Percentiles rank a stretch among this genome's conserved stretches.
Evolutionary conservation across 2,329 filamentous ascomycete species (phyloP).

Genomic region (Teratosphaeria zuluensis): DNA sequence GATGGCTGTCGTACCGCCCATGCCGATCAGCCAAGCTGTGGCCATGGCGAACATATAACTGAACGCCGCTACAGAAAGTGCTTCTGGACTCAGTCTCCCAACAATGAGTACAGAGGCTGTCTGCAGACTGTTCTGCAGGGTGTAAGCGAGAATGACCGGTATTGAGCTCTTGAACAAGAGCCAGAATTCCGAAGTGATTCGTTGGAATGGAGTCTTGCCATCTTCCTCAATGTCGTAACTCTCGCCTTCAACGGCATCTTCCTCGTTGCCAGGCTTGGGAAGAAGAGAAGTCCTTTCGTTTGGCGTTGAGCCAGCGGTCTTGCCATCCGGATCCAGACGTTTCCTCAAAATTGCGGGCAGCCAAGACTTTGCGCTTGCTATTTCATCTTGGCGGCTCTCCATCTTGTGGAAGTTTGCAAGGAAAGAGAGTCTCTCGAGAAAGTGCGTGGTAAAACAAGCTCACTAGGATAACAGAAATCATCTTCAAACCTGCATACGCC

Average conservation of each 20-base stretch:
- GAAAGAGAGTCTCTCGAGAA: background rate
- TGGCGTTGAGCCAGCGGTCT: slow-evolving; percentile 11
- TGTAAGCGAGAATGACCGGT: slow-evolving; percentile 76
- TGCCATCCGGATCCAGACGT: slow-evolving; percentile 1
- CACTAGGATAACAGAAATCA: background rate
- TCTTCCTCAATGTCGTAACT: slow-evolving; percentile 30
- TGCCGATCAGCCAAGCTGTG: slow-evolving; percentile 74
- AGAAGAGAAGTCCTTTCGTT: slow-evolving; percentile 28
- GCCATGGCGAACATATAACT: slow-evolving; percentile 93
- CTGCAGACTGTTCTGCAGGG: slow-evolving; percentile 75
- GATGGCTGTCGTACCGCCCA: slow-evolving; percentile 76
- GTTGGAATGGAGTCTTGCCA: slow-evolving; percentile 24
- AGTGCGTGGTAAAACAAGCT: background rate
- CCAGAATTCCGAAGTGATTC: slow-evolving; percentile 51
- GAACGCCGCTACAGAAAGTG: slow-evolving; percentile 72
- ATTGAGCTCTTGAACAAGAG: slow-evolving; percentile 59
- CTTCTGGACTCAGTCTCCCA: slow-evolving; percentile 67
- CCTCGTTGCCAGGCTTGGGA: slow-evolving; percentile 1
- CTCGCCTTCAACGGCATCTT: slow-evolving; percentile 27
- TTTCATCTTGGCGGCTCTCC: slow-evolving; percentile 17
- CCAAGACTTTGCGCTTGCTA: slow-evolving; percentile 16
- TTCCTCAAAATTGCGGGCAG: slow-evolving; percentile 14
- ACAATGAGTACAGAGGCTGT: slow-evolving; percentile 74
- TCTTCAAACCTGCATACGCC: background rate
- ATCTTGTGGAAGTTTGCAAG: slow-evolving; percentile 6